Base-by-base conservation (phyloP, 2,329 filamentous ascomycete species). In the Xylariaceae sp. region DNA sequence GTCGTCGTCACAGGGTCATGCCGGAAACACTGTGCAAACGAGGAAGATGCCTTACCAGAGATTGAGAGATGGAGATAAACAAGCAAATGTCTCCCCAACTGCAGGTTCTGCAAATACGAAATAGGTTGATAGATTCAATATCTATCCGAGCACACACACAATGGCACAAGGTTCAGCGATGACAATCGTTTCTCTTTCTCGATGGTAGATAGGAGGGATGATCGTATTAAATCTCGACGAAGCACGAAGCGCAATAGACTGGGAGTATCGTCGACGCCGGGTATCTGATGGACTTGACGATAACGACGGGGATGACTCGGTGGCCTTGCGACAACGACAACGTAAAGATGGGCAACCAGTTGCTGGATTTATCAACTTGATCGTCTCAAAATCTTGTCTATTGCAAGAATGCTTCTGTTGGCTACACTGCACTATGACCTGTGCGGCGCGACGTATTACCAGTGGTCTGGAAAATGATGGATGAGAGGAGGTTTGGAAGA, bases 11-110 rank as follows among this genome's bases (percentile, higher is more conserved):
- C 24, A 23, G 5, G 14, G 14, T n/a, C 19, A 23, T n/a, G n/a
- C n/a, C n/a, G n/a, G n/a, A n/a, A n/a, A n/a, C n/a, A n/a, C n/a
- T n/a, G n/a, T n/a, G n/a, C n/a, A n/a, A n/a, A n/a, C n/a, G n/a
- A n/a, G n/a, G n/a, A 48, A 24, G 33, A 33, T 2, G 50, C 56
- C 82, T 76, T 87, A 88, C 85, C 83, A 80, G 84, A 84, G 78
- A 85, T 90, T n/a, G n/a, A n/a, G n/a, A 83, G 85, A 78, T 86
- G 91, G 92, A 96, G 92, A 96, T 90, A 81, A 92, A 96, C 92
- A 96, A 96, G 76, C 88, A 78, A 96, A 96, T 96, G 92, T 92
- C 89, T 96, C 92, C 90, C 92, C 91, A 80, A 79, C 76, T 26
- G 41, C 44, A 33, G 19, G 77, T 73, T 65, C 60, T 69, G 49